A percentile compares a stretch with the other conserved stretches of the same genome.
Evolutionary conservation across 2,329 filamentous ascomycete genomes (phyloP).

Genomic region (Celoporthe dispersa): DNA sequence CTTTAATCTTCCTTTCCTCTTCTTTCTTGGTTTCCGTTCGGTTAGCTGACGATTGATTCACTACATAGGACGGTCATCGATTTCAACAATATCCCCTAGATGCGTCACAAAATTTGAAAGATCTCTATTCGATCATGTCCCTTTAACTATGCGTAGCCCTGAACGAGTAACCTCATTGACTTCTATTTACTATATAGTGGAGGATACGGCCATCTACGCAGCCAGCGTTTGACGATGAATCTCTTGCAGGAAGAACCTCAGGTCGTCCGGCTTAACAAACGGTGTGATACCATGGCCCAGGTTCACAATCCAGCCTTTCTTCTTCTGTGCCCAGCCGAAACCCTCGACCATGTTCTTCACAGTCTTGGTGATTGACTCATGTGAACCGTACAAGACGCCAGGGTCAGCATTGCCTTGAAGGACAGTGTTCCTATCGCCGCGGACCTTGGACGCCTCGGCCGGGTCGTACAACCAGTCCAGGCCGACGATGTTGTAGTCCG

Average conservation of each 20-base stretch:
- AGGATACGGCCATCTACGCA: slow-evolving; percentile 12
- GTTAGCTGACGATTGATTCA: slow-evolving; percentile 11
- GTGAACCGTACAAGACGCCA: slow-evolving; percentile 85
- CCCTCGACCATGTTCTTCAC: slow-evolving; percentile 88
- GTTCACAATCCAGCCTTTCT: slow-evolving; percentile 96
- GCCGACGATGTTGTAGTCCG: slow-evolving; percentile 92
- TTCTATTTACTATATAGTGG: slow-evolving; percentile 12
- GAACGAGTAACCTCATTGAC: neutral
- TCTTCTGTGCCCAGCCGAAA: slow-evolving; percentile 74
- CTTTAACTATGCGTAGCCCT: neutral
- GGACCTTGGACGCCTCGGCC: slow-evolving; percentile 78
- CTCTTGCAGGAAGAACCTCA: slow-evolving; percentile 94
- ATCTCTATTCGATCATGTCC: neutral
- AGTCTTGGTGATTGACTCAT: slow-evolving; percentile 77
- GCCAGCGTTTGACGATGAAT: slow-evolving; percentile 72
- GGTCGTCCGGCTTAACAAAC: slow-evolving; percentile 88
- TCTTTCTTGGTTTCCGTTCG: neutral
- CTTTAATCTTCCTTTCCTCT: neutral
- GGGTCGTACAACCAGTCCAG: slow-evolving; percentile 95
- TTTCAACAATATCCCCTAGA: slow-evolving; percentile 30
- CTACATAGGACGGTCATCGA: slow-evolving; percentile 32
- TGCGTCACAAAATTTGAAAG: slow-evolving; percentile 23
- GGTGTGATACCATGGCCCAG: slow-evolving; percentile 96
- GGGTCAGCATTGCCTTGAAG: slow-evolving; percentile 97
- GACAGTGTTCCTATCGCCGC: slow-evolving; percentile 73